Evolutionary conservation across 2,329 filamentous ascomycete species (phyloP), one percentile per base, ranked within the genome.

Genomic region (Fusarium sp.): DNA sequence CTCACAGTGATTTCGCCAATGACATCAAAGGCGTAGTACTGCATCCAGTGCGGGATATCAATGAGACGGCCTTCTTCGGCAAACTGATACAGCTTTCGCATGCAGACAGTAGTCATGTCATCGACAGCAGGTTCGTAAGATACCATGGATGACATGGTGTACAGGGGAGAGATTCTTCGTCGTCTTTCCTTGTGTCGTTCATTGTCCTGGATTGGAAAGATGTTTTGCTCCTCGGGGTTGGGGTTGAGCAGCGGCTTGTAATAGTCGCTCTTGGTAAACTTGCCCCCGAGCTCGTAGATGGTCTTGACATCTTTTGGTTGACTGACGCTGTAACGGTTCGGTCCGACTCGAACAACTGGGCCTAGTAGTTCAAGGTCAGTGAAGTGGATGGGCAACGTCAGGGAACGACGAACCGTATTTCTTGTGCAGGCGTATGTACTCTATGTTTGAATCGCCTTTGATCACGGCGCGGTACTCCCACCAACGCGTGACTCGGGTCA

Each of bases 1-100:
- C 58, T 61, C 30, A 43, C 58, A 34, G 58, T 61, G 23, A 61
- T 61, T 48, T 61, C 58, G n/a, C 58, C 58, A 48, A 61, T 61
- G 58, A 61, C 41, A 43, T 61, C 41, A 34, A 61, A 61, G 39
- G 58, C 58, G 39, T 61, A 61, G 39, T 61, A 61, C 58, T 61
- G 58, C 58, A 61, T 61, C 58, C 58, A 61, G 58, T 61, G 58
- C 58, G 58, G 58, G 41, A 61, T 61, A 61, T 61, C 58, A 32
- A 61, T 50, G 14, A 61, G 58, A 34, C 58, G 58, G n/a, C 58
- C 58, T 61, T 61, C 58, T 32, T 61, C 58, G 20, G 58, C 58
- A 61, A 61, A 61, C 58, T 61, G 58, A 30, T 41, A 61, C 30
- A 61, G 25, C 27, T 61, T 61, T 41, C 39, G 25, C 14, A 61